Percentiles rank a stretch among this genome's conserved stretches.
Conservation (phyloP, 108 stramenopile genomes). For the Conticribra guillardii region DNA sequence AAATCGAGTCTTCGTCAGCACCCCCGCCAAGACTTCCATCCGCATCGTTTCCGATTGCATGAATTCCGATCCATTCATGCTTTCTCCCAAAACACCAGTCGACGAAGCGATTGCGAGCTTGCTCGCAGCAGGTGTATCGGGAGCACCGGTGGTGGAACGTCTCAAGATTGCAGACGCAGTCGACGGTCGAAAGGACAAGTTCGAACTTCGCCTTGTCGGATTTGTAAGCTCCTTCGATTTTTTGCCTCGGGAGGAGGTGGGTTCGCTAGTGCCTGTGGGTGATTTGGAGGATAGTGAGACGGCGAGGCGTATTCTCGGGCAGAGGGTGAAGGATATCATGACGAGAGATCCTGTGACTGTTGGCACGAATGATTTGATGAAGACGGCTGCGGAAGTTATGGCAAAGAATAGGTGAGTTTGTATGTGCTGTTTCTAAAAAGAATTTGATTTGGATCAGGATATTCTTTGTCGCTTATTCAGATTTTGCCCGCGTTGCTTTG, state of each 20-base stretch:
- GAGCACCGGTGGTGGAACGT: conserved; percentile 48
- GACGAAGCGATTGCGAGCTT: conserved; percentile 47
- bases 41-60: conserved; percentile 50
- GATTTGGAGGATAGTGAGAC: conserved; percentile 46
- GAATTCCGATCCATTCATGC: conserved; percentile 35
- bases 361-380: conserved; percentile 50
- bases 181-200: conserved; percentile 5
- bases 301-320: conserved; percentile 44
- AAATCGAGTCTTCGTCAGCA: conserved; percentile 44
- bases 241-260: conserved; percentile 45
- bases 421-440: background rate
- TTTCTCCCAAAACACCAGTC: conserved; percentile 41
- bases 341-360: conserved; percentile 39
- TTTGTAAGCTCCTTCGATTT: conserved; percentile 52
- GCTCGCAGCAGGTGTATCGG: conserved; percentile 42
- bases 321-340: conserved; percentile 45
- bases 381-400: conserved; percentile 49
- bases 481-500: background rate
- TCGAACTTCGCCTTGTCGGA: conserved; percentile 35
- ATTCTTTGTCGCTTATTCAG: background rate
- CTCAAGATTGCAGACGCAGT: conserved; percentile 22
- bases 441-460: background rate
- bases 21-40: conserved; percentile 24
- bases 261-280: conserved; percentile 32
- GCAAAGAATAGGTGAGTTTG: conserved; percentile 36